These are phyloP conservation scores for Calonectria pseudoturangicola DNA, from an alignment of 2,329 filamentous ascomycete species.

Conservation along the genomic window DNA sequence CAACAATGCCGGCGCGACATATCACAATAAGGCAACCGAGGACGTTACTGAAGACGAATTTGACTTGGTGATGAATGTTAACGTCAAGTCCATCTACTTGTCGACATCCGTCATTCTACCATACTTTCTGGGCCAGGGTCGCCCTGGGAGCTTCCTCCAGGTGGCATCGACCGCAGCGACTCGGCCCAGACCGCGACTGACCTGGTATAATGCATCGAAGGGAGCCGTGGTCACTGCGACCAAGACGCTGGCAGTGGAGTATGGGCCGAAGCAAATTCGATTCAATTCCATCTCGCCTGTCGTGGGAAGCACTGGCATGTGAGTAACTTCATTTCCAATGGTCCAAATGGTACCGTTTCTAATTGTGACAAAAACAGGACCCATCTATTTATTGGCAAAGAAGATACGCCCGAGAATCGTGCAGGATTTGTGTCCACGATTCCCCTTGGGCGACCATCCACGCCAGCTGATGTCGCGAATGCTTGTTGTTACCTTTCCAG, in stretches of 20 bases:
- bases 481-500: conserved; percentile 82
- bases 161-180: conserved; percentile 78
- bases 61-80: conserved; percentile 79
- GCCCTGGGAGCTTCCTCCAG: conserved; percentile 78
- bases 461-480: conserved; percentile 81
- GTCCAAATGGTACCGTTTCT: neutral
- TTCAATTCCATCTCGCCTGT: conserved; percentile 84
- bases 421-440: conserved; percentile 72
- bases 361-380: conserved; percentile 54
- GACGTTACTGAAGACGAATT: conserved; percentile 80
- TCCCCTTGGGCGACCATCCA: conserved; percentile 72
- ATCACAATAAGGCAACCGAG: conserved; percentile 77
- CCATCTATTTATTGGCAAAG: conserved; percentile 74
- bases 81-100: conserved; percentile 80
- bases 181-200: conserved; percentile 76
- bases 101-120: conserved; percentile 76
- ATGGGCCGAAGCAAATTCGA: conserved; percentile 81
- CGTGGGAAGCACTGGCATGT: conserved; percentile 79
- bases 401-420: conserved; percentile 77
- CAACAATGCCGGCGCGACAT: conserved; percentile 77
- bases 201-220: conserved; percentile 83
- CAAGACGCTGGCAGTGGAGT: conserved; percentile 80
- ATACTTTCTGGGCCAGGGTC: conserved; percentile 74
- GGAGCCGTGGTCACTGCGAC: conserved; percentile 77
- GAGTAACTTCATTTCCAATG: conserved; percentile 42